A percentile compares a stretch with the other conserved stretches of the same genome.
Evolutionary conservation across 169 alveolate genomes (phyloP).

Genomic region (Blepharisma undulans): DNA sequence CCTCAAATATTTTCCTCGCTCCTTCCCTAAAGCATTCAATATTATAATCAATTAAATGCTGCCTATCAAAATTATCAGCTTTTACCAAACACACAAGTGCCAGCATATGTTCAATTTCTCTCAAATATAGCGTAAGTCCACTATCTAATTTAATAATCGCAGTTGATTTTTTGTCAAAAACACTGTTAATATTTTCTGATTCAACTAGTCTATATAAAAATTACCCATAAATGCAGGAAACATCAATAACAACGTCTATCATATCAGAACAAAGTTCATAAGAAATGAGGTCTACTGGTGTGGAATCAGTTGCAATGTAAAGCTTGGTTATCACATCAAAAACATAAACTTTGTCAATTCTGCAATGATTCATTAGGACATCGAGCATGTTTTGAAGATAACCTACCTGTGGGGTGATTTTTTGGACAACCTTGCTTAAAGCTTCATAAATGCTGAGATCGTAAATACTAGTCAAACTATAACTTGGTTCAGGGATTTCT

Average conservation of each 20-base stretch:
- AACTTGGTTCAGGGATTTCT: conserved; percentile 52
- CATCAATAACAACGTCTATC: conserved; percentile 89
- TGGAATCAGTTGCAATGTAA: conserved; percentile 85
- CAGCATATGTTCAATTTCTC: conserved; percentile 79
- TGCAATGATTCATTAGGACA: conserved; percentile 65
- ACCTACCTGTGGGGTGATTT: conserved; percentile 76
- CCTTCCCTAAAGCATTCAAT: conserved; percentile 44
- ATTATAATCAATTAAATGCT: conserved; percentile 82
- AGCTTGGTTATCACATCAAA: conserved; percentile 85
- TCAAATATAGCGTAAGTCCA: conserved; percentile 77
- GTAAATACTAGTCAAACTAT: conserved; percentile 80
- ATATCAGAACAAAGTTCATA: conserved; percentile 88
- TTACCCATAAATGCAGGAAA: conserved; percentile 84
- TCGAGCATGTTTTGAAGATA: conserved; percentile 68
- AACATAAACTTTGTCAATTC: conserved; percentile 87
- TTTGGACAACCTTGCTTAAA: conserved; percentile 83
- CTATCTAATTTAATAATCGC: conserved; percentile 73
- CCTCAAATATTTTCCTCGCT: background rate
- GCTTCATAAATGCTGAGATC: conserved; percentile 89
- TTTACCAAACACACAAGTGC: conserved; percentile 84
- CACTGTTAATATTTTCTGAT: conserved; percentile 57
- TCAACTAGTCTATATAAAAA: conserved; percentile 43
- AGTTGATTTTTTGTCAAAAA: conserved; percentile 72
- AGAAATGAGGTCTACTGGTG: conserved; percentile 75
- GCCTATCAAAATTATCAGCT: conserved; percentile 85